These are phyloP conservation scores for Suillus subaureus DNA, from an alignment of 768 basidiomycete genomes.

Conservation along the genomic window DNA sequence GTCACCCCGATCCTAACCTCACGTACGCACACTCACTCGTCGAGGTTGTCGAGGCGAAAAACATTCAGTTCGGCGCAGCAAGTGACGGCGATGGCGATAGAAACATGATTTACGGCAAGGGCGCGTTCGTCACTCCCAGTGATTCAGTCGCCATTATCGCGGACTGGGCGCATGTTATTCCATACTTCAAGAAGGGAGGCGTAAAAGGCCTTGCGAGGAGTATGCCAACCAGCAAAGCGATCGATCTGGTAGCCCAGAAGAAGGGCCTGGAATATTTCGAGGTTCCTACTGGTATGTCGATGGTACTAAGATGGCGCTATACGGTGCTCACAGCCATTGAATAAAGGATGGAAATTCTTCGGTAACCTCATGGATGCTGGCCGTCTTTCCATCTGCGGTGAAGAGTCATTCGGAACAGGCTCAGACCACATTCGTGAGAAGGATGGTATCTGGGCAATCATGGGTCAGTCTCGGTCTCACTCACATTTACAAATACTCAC, in stretches of 20 bases:
- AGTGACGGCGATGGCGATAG: conserved; percentile 97
- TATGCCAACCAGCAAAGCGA: conserved; percentile 98
- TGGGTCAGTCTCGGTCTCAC: conserved; percentile 58
- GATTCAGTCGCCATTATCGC: conserved; percentile 99
- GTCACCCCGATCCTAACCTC: conserved; percentile 97
- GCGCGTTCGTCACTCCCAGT: conserved; percentile 96
- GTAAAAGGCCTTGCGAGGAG: conserved; percentile 94
- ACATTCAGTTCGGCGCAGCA: conserved; percentile 93
- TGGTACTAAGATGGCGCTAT: background rate
- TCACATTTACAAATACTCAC: conserved; percentile 13
- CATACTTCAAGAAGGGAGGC: conserved; percentile 87
- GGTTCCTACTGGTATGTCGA: conserved; percentile 83
- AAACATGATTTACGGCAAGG: conserved; percentile 99
- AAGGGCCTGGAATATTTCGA: conserved; percentile 94
- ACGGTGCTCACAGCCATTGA: conserved; percentile 7
- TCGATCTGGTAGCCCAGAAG: conserved; percentile 93
- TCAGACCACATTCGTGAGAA: conserved; percentile 99
- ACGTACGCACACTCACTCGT: conserved; percentile 96
- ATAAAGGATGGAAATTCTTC: conserved; percentile 97
- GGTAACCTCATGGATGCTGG: conserved; percentile 99
- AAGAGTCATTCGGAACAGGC: conserved; percentile 99
- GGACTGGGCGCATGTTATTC: conserved; percentile 90
- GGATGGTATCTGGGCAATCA: conserved; percentile 97
- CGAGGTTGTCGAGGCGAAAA: conserved; percentile 82
- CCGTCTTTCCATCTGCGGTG: conserved; percentile 95